Evolutionary conservation across 805 yeast genomes (phyloP), one percentile per base, ranked within the genome.

Genomic region (Isabelozyma gotoi): DNA sequence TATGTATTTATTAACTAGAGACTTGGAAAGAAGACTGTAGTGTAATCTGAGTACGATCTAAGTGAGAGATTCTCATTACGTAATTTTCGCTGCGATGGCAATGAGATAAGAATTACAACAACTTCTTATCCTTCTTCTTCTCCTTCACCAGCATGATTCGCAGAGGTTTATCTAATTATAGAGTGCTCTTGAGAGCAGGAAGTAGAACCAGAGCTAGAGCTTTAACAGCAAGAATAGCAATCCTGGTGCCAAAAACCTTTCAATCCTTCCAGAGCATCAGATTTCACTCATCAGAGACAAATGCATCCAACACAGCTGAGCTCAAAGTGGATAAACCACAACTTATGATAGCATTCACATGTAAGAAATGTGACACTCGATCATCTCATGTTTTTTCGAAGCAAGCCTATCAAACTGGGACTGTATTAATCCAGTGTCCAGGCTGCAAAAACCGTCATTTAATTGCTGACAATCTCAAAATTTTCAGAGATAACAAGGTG

Each of bases 301-400:
- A 32, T 11, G 16, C 7, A 7, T 8, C 7, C 33, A 20, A 41
- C 7, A 35, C 44, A n/a, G 57, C 55, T 4, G 33, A 47, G 3
- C 32, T 80, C 46, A 81, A 85, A 53, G 76, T 78, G 16, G 94
- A 86, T 41, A 81, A 84, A 48, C 96, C 96, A 2, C 80, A 84
- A 62, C 71, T 88, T 49, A 85, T 89, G 85, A 77, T 92, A 17
- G 92, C 96, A 0, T 91, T 92, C 67, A 92, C 97, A 0, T 92
- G 98, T 67, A 92, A 90, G 60, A 80, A 81, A 51, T 92, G 98
- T 65, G 76, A 80, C 37, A 79, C 85, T 2, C 71, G 97, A 43
- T 89, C 97, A 0, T 81, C 90, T 3, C 98, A 92, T 58, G 77
- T 84, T n/a, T 85, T 92, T 57, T 85, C 96, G 5, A 91, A 91